These are phyloP conservation scores for Wickerhamiella parazyma DNA, from an alignment of 805 yeast species.

Conservation along the genomic window DNA sequence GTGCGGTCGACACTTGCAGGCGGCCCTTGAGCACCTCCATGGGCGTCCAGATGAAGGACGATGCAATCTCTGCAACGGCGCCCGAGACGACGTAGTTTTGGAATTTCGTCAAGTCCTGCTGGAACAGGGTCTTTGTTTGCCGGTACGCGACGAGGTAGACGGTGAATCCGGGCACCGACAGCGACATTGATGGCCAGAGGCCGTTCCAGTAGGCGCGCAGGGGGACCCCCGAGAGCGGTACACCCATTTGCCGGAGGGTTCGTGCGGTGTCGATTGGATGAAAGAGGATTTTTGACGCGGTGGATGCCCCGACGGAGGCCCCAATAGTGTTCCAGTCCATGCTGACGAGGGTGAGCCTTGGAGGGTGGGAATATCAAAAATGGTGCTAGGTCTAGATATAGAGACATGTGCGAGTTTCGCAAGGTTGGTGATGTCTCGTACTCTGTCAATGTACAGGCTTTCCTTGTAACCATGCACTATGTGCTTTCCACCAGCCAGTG, in stretches of 20 bases:
- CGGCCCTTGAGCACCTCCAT: slow-evolving; percentile 35
- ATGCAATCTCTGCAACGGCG: slow-evolving; percentile 29
- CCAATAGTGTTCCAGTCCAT: slow-evolving; percentile 29
- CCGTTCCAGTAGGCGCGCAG: slow-evolving; percentile 30
- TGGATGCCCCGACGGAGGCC: slow-evolving; percentile 29
- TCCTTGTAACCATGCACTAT: no score
- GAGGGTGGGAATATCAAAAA: no score
- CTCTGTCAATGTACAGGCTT: no score
- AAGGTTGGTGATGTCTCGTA: no score
- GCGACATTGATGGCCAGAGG: slow-evolving; percentile 26
- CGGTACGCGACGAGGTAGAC: slow-evolving; percentile 31
- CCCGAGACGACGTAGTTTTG: slow-evolving; percentile 28
- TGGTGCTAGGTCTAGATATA: no score
- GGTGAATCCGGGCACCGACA: slow-evolving; percentile 32
- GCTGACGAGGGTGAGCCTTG: background rate
- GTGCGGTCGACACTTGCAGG: slow-evolving; percentile 26
- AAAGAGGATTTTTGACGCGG: slow-evolving; percentile 28
- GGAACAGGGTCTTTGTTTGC: slow-evolving; percentile 26
- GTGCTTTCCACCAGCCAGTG: no score
- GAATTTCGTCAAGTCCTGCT: slow-evolving; percentile 27
- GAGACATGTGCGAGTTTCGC: no score
- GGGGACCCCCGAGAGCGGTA: slow-evolving; percentile 27
- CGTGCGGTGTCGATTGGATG: slow-evolving; percentile 33
- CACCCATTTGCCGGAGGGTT: slow-evolving; percentile 31
- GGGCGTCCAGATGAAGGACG: slow-evolving; percentile 32